Base-by-base conservation (phyloP, 2,329 filamentous ascomycete genomes). In the Botrytis galanthina region DNA sequence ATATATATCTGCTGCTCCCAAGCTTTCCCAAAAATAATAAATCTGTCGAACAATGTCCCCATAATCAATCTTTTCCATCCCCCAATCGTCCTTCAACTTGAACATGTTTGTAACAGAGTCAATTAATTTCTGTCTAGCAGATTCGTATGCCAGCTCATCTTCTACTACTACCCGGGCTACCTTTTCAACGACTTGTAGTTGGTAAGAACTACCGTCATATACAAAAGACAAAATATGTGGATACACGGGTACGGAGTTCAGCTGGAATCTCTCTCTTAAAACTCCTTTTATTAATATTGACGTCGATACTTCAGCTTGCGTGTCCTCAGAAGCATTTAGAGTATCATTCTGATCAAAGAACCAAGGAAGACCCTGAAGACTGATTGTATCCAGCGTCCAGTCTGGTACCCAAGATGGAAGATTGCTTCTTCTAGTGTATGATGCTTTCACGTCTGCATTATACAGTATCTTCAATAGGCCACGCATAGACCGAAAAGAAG, bases 151-250 rank as follows among this genome's bases (percentile, higher is more conserved):
- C 14, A 54, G 51, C 26, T 54, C 51, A 54, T 29, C 51, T 2
- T 1, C 51, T 4, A 54, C n/a, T 54, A 8, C 26, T 54, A 54
- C 7, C 29, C 7, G 26, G 2, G 26, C 12, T 29, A 1, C n/a
- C 26, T 54, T 29, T 16, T 54, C 51, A 54, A 54, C n/a, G 7
- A 54, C 12, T 8, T 29, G 12, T 8, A 54, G 12, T 18, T 16
- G 0, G 7, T 16, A 16, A 26, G 7, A 6, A n/a, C 2, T 5
- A 0, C 0, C 48, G 12, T 44, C 4, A 0, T 54, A 54, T 0
- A n/a, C 5, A n/a, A 54, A 29, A 54, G 26, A 54, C 51, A 54
- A 16, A 29, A 29, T n/a, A 4, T 8, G 14, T 16, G 51, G 51
- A 29, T 29, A 16, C 2, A 1, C n/a, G 6, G n/a, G 14, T 29